Conservation (phyloP, 305 asterid species). For the Ilex paraguariensis region DNA sequence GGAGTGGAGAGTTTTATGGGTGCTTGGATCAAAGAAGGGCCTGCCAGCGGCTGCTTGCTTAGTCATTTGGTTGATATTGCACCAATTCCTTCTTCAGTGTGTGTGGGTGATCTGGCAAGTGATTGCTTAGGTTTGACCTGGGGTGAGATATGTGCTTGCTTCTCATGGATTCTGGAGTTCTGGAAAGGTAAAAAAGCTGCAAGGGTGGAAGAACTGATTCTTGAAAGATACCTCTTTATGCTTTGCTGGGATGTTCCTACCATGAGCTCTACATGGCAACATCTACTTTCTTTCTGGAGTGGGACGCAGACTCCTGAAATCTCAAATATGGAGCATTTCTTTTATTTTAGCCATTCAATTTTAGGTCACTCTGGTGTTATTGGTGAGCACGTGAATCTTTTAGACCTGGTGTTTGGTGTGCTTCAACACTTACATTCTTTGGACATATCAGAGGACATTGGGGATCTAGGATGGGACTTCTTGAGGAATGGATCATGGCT, state of each 20-base stretch:
- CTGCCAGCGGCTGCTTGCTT: constrained; percentile 43
- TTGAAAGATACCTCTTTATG: constrained; percentile 84
- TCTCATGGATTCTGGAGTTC: constrained; percentile 54
- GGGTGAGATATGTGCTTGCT: constrained; percentile 51
- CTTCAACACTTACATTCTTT: constrained; percentile 57
- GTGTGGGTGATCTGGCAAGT: constrained; percentile 36
- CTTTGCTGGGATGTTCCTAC: constrained; percentile 90
- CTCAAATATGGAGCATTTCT: constrained; percentile 49
- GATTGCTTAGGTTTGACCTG: constrained; percentile 52
- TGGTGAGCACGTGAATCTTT: constrained; percentile 33
- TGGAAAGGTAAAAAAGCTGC: constrained; percentile 75
- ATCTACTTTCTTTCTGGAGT: constrained; percentile 34
- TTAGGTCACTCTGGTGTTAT: constrained; percentile 35
- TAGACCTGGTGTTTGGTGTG: constrained; percentile 49
- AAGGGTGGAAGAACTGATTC: constrained; percentile 64
- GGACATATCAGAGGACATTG: constrained; percentile 36
- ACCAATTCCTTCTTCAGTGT: constrained; percentile 67
- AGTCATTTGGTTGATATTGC: constrained; percentile 76
- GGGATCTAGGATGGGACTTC: constrained; percentile 74
- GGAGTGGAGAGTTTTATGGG: constrained; percentile 48
- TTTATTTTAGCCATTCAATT: constrained; percentile 51
- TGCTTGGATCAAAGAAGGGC: constrained; percentile 37
- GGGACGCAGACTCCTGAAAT: constrained; percentile 39
- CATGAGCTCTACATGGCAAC: constrained; percentile 37
- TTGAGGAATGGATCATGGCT: constrained; percentile 78